These are phyloP conservation scores for Apiotrichum brassicae DNA, from an alignment of 1,284 basidiomycete genomes.

Conservation along the genomic window DNA sequence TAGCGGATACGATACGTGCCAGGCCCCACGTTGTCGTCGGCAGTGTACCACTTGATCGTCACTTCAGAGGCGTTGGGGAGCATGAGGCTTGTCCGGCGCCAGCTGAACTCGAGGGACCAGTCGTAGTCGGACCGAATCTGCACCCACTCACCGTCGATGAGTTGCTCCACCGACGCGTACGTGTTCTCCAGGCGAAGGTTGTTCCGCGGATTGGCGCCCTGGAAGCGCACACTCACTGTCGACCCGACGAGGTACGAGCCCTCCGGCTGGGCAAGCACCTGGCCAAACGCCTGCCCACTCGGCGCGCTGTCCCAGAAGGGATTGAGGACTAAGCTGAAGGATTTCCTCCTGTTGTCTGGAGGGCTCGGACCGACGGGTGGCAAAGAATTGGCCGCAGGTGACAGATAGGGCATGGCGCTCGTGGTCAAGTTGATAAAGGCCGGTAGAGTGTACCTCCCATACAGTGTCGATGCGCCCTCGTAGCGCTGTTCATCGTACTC, in stretches of 20 bases:
- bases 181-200: conserved; percentile 17
- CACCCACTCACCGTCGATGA: conserved; percentile 2
- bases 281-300: conserved; percentile 3
- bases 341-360: conserved; percentile 6
- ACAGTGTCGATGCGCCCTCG: conserved; percentile 16
- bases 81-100: conserved; percentile 6
- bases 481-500: conserved; percentile 17
- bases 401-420: conserved; percentile 3
- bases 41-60: conserved; percentile 12
- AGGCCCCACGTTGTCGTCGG: neutral
- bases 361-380: neutral
- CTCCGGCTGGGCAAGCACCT: conserved; percentile 3
- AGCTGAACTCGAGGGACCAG: conserved; percentile 11
- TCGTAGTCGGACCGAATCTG: conserved; percentile 10
- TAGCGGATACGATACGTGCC: conserved; percentile 12
- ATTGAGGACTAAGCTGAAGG: conserved; percentile 5
- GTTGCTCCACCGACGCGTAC: conserved; percentile 11
- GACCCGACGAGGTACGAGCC: neutral
- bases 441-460: conserved; percentile 9
- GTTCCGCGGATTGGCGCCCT: conserved; percentile 16
- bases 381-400: neutral
- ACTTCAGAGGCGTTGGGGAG: conserved; percentile 3
- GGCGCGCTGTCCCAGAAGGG: conserved; percentile 10
- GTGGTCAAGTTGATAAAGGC: conserved; percentile 15
- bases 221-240: conserved; percentile 1